Evolutionary conservation across 805 yeast genomes (phyloP), one percentile per base, ranked within the genome.

Genomic region (Saccharomycopsis lassenensis): DNA sequence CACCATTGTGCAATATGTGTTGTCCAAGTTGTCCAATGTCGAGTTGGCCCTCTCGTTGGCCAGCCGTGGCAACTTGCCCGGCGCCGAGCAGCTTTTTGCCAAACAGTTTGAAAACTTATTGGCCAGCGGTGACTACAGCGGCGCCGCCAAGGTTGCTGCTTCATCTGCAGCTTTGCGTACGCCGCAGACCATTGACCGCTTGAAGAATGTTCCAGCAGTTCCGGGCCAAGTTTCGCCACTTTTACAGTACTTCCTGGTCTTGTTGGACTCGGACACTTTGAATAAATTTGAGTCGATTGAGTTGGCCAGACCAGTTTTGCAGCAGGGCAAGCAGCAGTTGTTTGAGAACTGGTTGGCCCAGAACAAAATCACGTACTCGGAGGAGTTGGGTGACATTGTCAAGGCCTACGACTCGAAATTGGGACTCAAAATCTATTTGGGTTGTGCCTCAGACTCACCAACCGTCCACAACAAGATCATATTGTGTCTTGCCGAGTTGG

Each of bases 71-170:
- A 95, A 95, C 1, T 73, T 91, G 52, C 91, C 95, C 29, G 99
- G 99, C 47, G 98, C 97, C 33, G 99, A 91, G 57, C 77, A 76
- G 51, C 68, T 91, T 45, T 87, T 91, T 60, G 63, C 69, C 41
- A 94, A 86, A 61, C 97, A 89, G 61, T 91, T 91, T 63, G 93
- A 86, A 52, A 76, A 77, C 56, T 70, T 78, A 50, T 67, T 91
- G 51, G 71, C 74, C 46, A 75, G 76, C 48, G 95, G 95, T 48
- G 91, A 86, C 56, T 91, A 86, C 54, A 67, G 76, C 39, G 77
- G 78, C 50, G 98, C 98, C 36, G 98, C 97, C 33, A 85, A 85
- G 62, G 83, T 89, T 41, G 98, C 98, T 25, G 97, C 97, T 10
- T 78, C 94, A 25, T 83, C 95, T 11, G 85, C 84, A 38, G 85